Percentiles rank a stretch among this genome's conserved stretches.
These are phyloP conservation scores for Hypoxylon sp. DNA, from an alignment of 2,329 filamentous ascomycete species.

Conservation along the genomic window DNA sequence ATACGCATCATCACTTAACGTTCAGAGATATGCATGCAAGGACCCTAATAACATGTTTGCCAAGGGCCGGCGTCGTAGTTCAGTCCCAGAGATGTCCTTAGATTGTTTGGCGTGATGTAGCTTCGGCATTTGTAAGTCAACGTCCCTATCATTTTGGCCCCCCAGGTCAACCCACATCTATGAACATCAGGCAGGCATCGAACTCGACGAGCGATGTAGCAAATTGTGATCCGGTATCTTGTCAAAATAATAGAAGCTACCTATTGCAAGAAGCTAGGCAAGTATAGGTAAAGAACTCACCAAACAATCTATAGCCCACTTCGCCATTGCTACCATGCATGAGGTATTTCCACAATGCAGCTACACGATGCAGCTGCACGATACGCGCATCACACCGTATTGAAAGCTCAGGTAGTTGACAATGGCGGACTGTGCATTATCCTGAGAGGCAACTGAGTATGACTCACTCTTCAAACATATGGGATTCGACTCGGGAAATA, in stretches of 20 bases:
- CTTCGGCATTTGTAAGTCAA: conserved; percentile 1
- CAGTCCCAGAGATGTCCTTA: conserved; percentile 7
- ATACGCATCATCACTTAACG: conserved; percentile 5
- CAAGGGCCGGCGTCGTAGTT: conserved; percentile 24
- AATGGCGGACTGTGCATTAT: neutral
- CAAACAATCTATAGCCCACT: neutral
- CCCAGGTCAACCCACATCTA: neutral
- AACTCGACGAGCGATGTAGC: neutral
- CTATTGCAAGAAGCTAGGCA: no score
- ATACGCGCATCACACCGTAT: conserved; percentile 3
- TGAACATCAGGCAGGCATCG: neutral
- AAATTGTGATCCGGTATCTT: neutral
- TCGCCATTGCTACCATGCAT: neutral
- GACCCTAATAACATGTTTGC: conserved; percentile 26
- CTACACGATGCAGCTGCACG: conserved; percentile 5
- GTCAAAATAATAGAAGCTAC: no score
- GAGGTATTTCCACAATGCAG: conserved; percentile 1
- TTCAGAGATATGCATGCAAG: conserved; percentile 16
- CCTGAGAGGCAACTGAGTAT: neutral
- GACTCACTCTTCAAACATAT: neutral
- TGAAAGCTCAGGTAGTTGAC: neutral
- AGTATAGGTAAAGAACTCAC: neutral
- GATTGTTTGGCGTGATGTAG: neutral
- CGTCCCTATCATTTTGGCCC: neutral
- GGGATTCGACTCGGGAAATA: neutral